These are phyloP conservation scores for Aspergillus texensis DNA, from an alignment of 2,329 filamentous ascomycete species.

Conservation along the genomic window DNA sequence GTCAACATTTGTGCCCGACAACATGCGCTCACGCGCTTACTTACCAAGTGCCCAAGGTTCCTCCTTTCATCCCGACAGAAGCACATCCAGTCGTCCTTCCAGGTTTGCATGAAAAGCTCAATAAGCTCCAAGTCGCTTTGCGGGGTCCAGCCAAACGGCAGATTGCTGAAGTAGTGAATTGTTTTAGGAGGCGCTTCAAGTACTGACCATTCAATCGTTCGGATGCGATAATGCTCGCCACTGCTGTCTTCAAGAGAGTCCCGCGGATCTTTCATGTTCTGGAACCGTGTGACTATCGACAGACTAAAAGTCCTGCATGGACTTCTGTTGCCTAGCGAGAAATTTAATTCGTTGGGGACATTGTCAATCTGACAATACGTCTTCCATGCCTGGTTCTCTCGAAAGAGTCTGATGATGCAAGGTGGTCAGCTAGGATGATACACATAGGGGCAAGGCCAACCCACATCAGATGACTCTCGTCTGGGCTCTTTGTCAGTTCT, in stretches of 20 bases:
- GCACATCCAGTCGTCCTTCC: constrained; percentile 17
- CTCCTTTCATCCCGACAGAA: constrained; percentile 17
- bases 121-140: constrained; percentile 19
- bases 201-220: constrained; percentile 17
- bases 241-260: neutral
- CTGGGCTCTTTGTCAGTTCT: constrained; percentile 10
- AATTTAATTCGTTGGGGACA: constrained; percentile 14
- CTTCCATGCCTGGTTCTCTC: constrained; percentile 16
- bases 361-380: constrained; percentile 14
- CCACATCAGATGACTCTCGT: constrained; percentile 18
- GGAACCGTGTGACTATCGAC: constrained; percentile 12
- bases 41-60: constrained; percentile 14
- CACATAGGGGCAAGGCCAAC: neutral
- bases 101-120: constrained; percentile 17
- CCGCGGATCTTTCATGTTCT: neutral
- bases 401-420: constrained; percentile 14
- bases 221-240: constrained; percentile 4
- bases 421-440: no score
- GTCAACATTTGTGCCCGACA: neutral
- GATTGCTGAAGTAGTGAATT: constrained; percentile 19
- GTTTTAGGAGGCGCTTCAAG: constrained; percentile 17
- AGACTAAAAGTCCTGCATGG: constrained; percentile 20
- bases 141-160: constrained; percentile 18
- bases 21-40: neutral
- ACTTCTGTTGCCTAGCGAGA: constrained; percentile 17